Conservation (phyloP, 2,329 filamentous ascomycete genomes). For the Colletotrichum sp. region DNA sequence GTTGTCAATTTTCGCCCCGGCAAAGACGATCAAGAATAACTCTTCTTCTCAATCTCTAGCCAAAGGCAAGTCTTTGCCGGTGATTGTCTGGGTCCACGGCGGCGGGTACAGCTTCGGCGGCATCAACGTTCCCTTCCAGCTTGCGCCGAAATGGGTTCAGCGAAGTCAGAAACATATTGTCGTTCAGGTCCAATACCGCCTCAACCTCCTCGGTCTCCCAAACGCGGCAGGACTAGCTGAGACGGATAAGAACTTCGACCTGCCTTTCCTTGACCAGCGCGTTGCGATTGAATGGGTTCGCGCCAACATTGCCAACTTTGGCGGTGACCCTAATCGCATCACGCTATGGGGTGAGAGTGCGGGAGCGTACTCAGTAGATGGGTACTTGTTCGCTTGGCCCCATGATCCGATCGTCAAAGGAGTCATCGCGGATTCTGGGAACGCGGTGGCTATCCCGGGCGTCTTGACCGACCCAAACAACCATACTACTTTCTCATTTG, state of each 20-base stretch:
- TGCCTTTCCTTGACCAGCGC: conserved; percentile 50
- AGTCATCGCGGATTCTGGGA: not conserved
- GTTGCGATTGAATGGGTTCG: conserved; percentile 53
- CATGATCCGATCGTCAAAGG: not conserved
- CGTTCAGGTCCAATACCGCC: not conserved
- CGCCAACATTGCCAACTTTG: conserved; percentile 50
- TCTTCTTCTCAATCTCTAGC: not conserved
- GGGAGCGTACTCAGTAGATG: conserved; percentile 37
- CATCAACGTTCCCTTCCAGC: conserved; percentile 37
- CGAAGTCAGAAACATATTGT: not conserved
- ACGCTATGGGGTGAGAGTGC: conserved; percentile 47
- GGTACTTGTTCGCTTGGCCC: not conserved
- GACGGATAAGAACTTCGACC: not conserved
- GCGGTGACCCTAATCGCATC: conserved; percentile 46
- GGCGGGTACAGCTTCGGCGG: conserved; percentile 53
- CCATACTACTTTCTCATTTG: not conserved
- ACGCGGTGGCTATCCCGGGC: not conserved
- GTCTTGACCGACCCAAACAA: not conserved
- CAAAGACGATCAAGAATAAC: not conserved
- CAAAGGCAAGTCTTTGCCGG: conserved; percentile 23
- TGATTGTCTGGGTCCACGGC: conserved; percentile 48
- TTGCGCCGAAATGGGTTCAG: not conserved
- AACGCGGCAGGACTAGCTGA: not conserved
- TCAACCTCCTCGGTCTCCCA: not conserved
- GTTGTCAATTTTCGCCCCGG: not conserved